Base-by-base conservation (phyloP, 345 rosid genomes). In the Punica granatum region DNA sequence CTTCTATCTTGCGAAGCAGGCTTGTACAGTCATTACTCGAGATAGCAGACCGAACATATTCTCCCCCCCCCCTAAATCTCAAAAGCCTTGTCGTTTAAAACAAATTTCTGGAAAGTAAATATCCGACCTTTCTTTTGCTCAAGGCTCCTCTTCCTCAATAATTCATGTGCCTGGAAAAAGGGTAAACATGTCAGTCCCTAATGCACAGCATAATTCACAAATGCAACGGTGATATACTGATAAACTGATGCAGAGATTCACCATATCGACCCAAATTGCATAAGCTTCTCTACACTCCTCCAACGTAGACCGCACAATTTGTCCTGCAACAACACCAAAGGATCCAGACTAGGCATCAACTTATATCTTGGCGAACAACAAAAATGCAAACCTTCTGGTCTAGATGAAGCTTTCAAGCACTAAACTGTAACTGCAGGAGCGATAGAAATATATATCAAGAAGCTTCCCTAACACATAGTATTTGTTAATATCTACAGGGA, bases 241-340 rank as follows among this genome's bases (percentile, higher is more conserved):
- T 8, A 43, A 53, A 6, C 13, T 42, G 33, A 59, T 60, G 71
- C 2, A 1, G 54, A 23, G 41, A 23, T 42, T 35, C 83, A 88
- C 99, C 97, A 88, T 83, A 58, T 73, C 73, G 73, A 88, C 75
- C 96, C 92, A 89, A 62, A 68, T 69, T 73, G 80, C 90, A 81
- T 86, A 88, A 67, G 89, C 87, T 79, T 91, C 97, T 66, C 81
- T 82, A 70, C 97, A 91, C 75, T 91, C 96, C 66, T 89, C 96
- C 80, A 86, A 19, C 58, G 97, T 88, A 72, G 96, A 87, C 81
- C 89, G 91, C 83, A 94, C 82, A 75, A 94, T 94, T 79, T 86
- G 91, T 49, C 92, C 99, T 91, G 84, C 36, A 36, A 64, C 33
- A 69, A 72, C 33, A 15, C 66, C 6, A 61, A 42, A 69, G 10